A percentile compares a stretch with the other conserved stretches of the same genome.
These are phyloP conservation scores for Melanomma pulvis-pyrius DNA, from an alignment of 495 filamentous ascomycete species.

Conservation along the genomic window DNA sequence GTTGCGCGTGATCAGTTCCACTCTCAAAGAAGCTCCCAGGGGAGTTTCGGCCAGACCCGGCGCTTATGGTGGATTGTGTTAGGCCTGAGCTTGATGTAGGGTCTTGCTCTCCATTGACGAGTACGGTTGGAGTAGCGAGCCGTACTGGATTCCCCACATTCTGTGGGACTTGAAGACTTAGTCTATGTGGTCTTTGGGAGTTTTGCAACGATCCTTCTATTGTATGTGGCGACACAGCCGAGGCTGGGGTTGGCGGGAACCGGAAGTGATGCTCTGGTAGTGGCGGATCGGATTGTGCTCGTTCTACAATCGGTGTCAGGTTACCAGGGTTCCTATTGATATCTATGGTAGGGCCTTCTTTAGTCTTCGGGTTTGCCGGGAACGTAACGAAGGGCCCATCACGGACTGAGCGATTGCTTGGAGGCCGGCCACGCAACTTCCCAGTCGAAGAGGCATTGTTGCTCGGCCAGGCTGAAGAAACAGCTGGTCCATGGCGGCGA, in stretches of 20 bases:
- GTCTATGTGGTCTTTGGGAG: conserved; percentile 55
- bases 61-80: conserved; percentile 39
- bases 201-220: conserved; percentile 37
- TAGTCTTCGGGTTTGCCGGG: conserved; percentile 65
- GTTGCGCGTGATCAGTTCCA: neutral
- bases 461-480: conserved; percentile 92
- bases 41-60: conserved; percentile 40
- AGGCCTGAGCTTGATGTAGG: conserved; percentile 19
- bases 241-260: conserved; percentile 33
- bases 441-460: conserved; percentile 66
- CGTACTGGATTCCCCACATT: conserved; percentile 73
- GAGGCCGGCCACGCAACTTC: conserved; percentile 82
- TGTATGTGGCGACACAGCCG: conserved; percentile 30
- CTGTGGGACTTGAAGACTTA: conserved; percentile 82
- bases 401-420: conserved; percentile 70
- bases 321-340: conserved; percentile 28
- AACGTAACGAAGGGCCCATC: conserved; percentile 89
- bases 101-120: conserved; percentile 66
- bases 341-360: conserved; percentile 43
- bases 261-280: conserved; percentile 35
- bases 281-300: conserved; percentile 37
- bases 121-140: conserved; percentile 72
- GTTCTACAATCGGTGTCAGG: conserved; percentile 33
- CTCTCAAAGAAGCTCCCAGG: conserved; percentile 34
- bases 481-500: conserved; percentile 85